Conservation (phyloP, 148 eudicot species). For the Nyssa sinensis region DNA sequence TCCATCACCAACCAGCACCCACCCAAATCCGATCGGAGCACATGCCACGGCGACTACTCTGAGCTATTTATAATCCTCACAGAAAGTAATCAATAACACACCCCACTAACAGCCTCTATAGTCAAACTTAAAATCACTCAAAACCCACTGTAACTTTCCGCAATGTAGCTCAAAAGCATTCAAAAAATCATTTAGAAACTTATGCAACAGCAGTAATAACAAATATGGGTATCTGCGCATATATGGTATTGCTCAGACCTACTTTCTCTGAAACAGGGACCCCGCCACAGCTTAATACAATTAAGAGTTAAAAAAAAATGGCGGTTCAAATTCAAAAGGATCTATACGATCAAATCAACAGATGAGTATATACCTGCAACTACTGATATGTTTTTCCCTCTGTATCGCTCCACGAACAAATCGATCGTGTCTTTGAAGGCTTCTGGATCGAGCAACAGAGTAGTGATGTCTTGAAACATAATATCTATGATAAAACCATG, state of each 20-base stretch:
- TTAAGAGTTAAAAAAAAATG: not conserved
- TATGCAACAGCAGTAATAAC: conserved; percentile 11
- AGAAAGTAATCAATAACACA: conserved; percentile 35
- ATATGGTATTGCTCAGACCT: not conserved
- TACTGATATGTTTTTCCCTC: conserved; percentile 58
- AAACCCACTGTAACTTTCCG: conserved; percentile 28
- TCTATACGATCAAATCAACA: not conserved
- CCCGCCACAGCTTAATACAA: not conserved
- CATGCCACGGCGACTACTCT: conserved; percentile 40
- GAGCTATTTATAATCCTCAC: conserved; percentile 36
- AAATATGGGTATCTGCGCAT: not conserved
- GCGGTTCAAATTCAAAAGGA: not conserved
- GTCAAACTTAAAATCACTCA: conserved; percentile 40
- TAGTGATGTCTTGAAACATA: conserved; percentile 89
- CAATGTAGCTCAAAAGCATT: conserved; percentile 24
- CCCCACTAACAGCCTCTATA: conserved; percentile 33
- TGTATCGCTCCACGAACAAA: conserved; percentile 84
- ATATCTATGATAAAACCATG: conserved; percentile 45
- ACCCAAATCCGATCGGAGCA: conserved; percentile 39
- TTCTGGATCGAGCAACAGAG: conserved; percentile 68
- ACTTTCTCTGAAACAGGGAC: not conserved
- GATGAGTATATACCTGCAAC: conserved; percentile 58
- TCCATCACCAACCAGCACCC: conserved; percentile 42
- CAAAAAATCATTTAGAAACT: conserved; percentile 29
- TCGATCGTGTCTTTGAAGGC: conserved; percentile 87